These are phyloP conservation scores for Aristolochia contorta DNA, from an alignment of 164 flowering plant species.

Conservation along the genomic window DNA sequence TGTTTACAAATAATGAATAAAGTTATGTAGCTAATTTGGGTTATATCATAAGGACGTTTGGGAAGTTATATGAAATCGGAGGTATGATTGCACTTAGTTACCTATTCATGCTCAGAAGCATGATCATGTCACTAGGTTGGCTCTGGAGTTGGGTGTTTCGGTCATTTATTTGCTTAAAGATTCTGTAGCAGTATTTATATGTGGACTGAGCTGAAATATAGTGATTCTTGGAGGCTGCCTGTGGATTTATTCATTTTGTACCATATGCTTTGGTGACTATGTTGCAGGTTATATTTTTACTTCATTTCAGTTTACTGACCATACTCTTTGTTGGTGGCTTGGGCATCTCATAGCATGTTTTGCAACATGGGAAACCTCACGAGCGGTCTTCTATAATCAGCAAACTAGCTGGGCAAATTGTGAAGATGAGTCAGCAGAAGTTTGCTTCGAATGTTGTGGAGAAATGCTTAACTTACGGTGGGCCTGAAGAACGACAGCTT, in stretches of 20 bases:
- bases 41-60: too few relatives aligned
- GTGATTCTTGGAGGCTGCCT: too few relatives aligned
- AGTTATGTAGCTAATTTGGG: too few relatives aligned
- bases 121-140: too few relatives aligned
- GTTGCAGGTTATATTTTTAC: neutral
- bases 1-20: too few relatives aligned
- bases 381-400: slow-evolving; percentile 61
- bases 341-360: slow-evolving; percentile 47
- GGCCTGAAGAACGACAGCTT: slow-evolving; percentile 67
- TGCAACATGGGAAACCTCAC: slow-evolving; percentile 75
- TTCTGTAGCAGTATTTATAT: too few relatives aligned
- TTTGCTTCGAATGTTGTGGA: slow-evolving; percentile 96
- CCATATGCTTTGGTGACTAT: neutral
- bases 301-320: neutral
- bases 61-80: too few relatives aligned
- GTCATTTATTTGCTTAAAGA: too few relatives aligned
- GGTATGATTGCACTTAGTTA: too few relatives aligned
- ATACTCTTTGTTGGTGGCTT: slow-evolving; percentile 1
- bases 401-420: slow-evolving; percentile 80
- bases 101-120: too few relatives aligned
- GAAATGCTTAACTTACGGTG: slow-evolving; percentile 73
- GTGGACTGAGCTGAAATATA: too few relatives aligned
- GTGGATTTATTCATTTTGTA: neutral
- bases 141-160: too few relatives aligned
- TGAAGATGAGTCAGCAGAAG: slow-evolving; percentile 93